Percentiles rank a stretch among this genome's conserved stretches.
Evolutionary conservation across 345 rosid species (phyloP).

Genomic region (Adansonia digitata): DNA sequence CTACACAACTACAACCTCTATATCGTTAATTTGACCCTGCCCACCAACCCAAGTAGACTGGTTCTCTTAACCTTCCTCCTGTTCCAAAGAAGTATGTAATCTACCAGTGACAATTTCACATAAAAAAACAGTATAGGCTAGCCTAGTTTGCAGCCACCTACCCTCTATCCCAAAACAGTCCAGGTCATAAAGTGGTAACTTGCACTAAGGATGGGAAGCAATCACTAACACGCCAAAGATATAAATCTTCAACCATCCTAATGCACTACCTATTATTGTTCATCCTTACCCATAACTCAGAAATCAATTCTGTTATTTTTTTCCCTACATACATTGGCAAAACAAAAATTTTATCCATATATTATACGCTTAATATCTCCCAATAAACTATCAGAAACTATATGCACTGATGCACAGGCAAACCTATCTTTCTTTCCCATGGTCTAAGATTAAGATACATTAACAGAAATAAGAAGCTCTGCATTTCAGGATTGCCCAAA

Average conservation of each 20-base stretch:
- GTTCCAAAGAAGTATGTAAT: background rate
- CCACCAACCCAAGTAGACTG: background rate
- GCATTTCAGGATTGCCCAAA: background rate
- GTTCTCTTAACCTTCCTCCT: background rate
- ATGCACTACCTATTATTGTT: background rate
- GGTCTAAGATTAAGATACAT: background rate
- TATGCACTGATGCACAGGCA: background rate
- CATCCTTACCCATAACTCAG: background rate
- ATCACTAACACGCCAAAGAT: background rate
- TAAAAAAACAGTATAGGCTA: background rate
- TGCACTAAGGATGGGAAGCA: background rate
- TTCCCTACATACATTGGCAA: background rate
- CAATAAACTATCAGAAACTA: background rate
- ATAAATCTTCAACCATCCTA: background rate
- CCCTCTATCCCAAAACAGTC: background rate
- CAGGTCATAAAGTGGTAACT: background rate
- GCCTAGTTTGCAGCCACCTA: background rate
- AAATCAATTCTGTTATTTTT: background rate
- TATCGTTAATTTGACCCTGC: background rate
- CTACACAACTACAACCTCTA: background rate
- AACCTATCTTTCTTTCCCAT: background rate
- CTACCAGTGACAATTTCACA: background rate
- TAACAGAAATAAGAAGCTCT: background rate
- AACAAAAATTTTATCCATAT: background rate
- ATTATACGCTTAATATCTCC: background rate